These are phyloP conservation scores for Eragrostis curvula DNA, from an alignment of 176 grass and related monocot genomes.

Conservation along the genomic window DNA sequence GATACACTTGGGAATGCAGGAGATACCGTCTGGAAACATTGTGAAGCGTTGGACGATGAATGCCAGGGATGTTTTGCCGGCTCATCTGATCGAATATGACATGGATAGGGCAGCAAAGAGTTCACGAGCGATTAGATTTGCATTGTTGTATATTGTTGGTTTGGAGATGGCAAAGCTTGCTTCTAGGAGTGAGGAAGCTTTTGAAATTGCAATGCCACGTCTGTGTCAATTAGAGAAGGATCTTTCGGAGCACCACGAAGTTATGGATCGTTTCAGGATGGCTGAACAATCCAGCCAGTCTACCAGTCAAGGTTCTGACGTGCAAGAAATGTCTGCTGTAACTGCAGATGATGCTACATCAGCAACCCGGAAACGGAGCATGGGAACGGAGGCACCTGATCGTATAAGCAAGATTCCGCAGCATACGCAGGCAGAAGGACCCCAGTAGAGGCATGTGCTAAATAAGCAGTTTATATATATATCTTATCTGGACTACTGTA, in stretches of 20 bases:
- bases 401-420: neutral
- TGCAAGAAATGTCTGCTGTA: neutral
- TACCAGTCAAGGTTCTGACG: neutral
- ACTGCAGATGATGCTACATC: slow-evolving; percentile 13
- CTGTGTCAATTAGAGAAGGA: neutral
- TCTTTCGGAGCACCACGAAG: neutral
- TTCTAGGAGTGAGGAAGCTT: neutral
- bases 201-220: neutral
- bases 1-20: slow-evolving; percentile 24
- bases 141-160: neutral
- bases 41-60: slow-evolving; percentile 14
- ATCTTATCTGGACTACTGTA: neutral
- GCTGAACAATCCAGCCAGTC: neutral
- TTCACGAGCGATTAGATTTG: neutral
- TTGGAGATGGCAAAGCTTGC: neutral
- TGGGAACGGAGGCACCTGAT: neutral
- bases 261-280: neutral
- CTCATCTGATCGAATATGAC: neutral
- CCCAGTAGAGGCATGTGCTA: neutral
- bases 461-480: neutral
- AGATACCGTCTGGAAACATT: slow-evolving; percentile 26
- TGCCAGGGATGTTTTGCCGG: neutral
- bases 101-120: neutral
- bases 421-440: neutral
- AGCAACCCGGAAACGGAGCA: neutral